Conservation (phyloP, 2,329 filamentous ascomycete genomes). For the Botrytis porri region DNA sequence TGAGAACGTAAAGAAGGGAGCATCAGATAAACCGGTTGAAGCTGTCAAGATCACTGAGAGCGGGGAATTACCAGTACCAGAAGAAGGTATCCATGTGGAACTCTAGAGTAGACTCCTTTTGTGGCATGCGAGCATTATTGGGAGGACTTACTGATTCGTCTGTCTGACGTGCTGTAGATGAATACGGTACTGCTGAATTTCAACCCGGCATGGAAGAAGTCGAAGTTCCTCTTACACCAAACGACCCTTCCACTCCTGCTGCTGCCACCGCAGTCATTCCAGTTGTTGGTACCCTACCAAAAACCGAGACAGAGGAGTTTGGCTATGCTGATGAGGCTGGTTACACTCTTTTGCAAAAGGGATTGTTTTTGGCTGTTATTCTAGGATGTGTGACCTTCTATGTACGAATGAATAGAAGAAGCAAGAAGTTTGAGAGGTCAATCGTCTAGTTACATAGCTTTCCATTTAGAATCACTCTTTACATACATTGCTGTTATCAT, state of each 20-base stretch:
- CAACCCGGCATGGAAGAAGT: constrained; percentile 33
- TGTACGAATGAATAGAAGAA: constrained; percentile 43
- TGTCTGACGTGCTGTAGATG: constrained; percentile 30
- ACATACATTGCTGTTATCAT: background rate
- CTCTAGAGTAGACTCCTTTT: constrained; percentile 56
- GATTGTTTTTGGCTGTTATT: constrained; percentile 50
- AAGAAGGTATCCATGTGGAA: constrained; percentile 91
- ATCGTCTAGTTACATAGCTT: constrained; percentile 31
- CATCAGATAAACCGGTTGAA: constrained; percentile 66
- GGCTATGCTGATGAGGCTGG: constrained; percentile 33
- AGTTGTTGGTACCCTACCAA: constrained; percentile 20
- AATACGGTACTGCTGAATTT: constrained; percentile 37
- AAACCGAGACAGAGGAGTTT: constrained; percentile 8
- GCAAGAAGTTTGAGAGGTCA: constrained; percentile 33
- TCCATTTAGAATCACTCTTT: background rate
- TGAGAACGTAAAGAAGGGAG: constrained; percentile 64
- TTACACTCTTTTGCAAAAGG: constrained; percentile 49
- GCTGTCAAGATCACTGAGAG: constrained; percentile 76
- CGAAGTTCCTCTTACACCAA: constrained; percentile 26
- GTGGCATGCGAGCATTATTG: constrained; percentile 25
- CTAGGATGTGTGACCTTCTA: constrained; percentile 46
- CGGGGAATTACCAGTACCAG: constrained; percentile 77
- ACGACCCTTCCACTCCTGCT: constrained; percentile 19
- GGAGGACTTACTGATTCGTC: constrained; percentile 36
- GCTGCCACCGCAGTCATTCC: constrained; percentile 26